Base-by-base conservation (phyloP, 2,329 filamentous ascomycete genomes). In the Epichloe sibirici region DNA sequence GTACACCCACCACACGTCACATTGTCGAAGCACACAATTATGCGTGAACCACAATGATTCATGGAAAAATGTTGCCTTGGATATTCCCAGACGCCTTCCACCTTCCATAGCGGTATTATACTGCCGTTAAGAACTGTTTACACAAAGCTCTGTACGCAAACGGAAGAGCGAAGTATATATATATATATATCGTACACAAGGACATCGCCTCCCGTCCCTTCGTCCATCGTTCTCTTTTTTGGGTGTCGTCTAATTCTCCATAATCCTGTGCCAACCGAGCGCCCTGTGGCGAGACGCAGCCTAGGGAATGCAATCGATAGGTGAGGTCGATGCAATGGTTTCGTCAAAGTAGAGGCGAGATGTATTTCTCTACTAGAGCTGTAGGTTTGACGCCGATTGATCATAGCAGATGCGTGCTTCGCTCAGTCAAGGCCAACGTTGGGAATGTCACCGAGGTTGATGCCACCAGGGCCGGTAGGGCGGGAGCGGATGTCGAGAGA, bases 401-500 rank as follows among this genome's bases (percentile, higher is more conserved):
- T 15, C 31, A 31, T 39, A 28, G 28, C 21, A n/a, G 7, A 17
- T 38, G 34, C 8, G 38, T 28, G 8, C 5, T 17, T 43, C 11
- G 25, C 11, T 64, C 79, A 80, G 66, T 80, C 77, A 54, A 81
- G 72, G 57, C 76, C 75, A 52, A 76, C 75, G 59, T 65, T 73
- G 56, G 75, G 75, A 51, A 77, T 71, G 53, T 75, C 73, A 56
- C 67, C 65, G 52, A 75, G 64, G 67, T 73, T 73, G 57, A 72
- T 67, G 56, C 66, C 67, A 34, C 61, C 58, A 52, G 64, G 65
- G 37, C 61, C 58, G 53, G 65, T 57, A 51, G 67, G 62, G 53
- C 63, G 65, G 50, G 69, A 58, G 53, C 71, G 79, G 57, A 88
- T 76, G 60, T 84, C 79, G 60, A 89, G 74, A 58, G 75, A 82